phyloP scores from a whole-genome alignment of 2,329 filamentous ascomycete species.

The Cadophora luteo-olivacea region DNA sequence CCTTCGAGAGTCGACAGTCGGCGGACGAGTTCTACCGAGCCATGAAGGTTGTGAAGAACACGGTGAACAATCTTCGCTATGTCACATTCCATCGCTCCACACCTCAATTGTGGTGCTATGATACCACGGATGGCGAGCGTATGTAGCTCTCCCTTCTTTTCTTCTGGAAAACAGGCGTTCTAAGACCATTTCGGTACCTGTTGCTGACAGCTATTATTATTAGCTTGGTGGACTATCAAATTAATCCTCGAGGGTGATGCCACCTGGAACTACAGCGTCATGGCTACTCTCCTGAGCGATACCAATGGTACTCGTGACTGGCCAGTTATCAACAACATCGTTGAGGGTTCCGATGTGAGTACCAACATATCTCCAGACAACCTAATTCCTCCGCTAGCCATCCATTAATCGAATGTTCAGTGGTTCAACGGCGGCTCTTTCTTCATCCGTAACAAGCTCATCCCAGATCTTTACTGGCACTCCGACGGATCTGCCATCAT shows the following conservation, averaged over 20 bases:
- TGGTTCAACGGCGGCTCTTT: slow-evolving; percentile 10
- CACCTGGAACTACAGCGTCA: slow-evolving; percentile 3
- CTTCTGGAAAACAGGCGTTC: not conserved
- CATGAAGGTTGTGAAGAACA: slow-evolving; percentile 3
- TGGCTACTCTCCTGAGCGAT: slow-evolving; percentile 1
- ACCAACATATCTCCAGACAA: not conserved
- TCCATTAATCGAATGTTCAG: not conserved
- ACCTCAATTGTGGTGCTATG: slow-evolving; percentile 8
- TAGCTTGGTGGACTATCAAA: slow-evolving; percentile 7
- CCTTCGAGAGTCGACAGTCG: slow-evolving; percentile 6
- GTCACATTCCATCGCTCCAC: slow-evolving; percentile 3
- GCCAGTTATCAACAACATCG: not conserved
- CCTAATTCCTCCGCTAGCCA: not conserved
- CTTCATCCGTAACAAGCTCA: slow-evolving; percentile 9
- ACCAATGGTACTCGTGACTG: slow-evolving; percentile 2
- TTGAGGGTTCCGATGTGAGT: not conserved
- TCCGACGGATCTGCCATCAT: not conserved
- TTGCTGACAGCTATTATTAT: not conserved
- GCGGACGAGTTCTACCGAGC: slow-evolving; percentile 4
- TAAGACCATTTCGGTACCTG: not conserved
- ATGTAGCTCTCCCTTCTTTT: not conserved
- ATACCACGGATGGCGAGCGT: slow-evolving; percentile 6
- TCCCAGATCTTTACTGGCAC: slow-evolving; percentile 1
- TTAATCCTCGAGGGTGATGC: not conserved
- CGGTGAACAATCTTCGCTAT: not conserved